Conservation (phyloP, 768 basidiomycete species). For the Mycena pura region DNA sequence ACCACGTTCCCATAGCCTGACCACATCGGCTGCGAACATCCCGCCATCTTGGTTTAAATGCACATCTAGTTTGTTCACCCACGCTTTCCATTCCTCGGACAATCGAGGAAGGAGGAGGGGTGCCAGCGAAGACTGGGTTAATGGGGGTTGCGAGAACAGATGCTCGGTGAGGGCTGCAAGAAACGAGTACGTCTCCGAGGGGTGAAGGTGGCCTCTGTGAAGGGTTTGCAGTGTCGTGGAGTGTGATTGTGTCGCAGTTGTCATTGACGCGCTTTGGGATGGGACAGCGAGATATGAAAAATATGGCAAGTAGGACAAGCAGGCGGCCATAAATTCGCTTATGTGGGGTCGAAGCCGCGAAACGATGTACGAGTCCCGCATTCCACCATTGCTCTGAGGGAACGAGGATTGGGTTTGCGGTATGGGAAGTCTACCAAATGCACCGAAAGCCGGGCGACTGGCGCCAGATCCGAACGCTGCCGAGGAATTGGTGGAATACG, state of each 20-base stretch:
- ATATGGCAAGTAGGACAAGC: conserved; percentile 84
- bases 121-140: conserved; percentile 64
- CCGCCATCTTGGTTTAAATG: conserved; percentile 75
- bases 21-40: conserved; percentile 81
- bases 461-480: conserved; percentile 44
- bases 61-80: conserved; percentile 74
- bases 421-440: conserved; percentile 19
- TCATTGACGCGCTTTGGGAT: conserved; percentile 30
- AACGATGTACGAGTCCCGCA: conserved; percentile 83
- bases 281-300: conserved; percentile 65
- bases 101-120: conserved; percentile 70
- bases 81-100: conserved; percentile 77
- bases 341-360: conserved; percentile 79
- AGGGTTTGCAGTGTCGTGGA: conserved; percentile 53
- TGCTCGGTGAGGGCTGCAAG: conserved; percentile 73
- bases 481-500: conserved; percentile 65
- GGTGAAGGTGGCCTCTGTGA: conserved; percentile 72
- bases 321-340: conserved; percentile 77
- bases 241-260: conserved; percentile 44
- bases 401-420: conserved; percentile 28
- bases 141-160: conserved; percentile 68
- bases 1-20: conserved; percentile 69
- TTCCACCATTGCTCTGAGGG: conserved; percentile 53
- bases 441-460: conserved; percentile 34
- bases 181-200: conserved; percentile 76